Evolutionary conservation across 495 filamentous ascomycete genomes (phyloP), one percentile per base, ranked within the genome.

Genomic region (Lentithecium fluviatile): DNA sequence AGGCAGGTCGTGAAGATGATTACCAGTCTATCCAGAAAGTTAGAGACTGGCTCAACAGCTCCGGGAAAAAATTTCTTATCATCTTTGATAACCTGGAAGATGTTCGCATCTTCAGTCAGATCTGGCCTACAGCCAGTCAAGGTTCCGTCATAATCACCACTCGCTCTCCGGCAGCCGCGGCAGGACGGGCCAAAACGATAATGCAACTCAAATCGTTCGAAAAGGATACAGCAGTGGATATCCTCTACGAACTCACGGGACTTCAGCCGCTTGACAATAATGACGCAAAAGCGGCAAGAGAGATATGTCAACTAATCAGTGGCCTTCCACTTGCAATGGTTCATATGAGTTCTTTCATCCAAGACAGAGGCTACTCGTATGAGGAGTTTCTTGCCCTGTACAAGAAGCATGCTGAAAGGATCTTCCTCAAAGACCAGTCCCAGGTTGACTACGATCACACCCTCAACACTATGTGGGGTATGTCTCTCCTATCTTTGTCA

Each of bases 281-380:
- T 6, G 46, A 50, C 24, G 24, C 46, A 29, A 29, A 50, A 50
- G 46, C 46, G 19, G 46, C 46, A 21, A 50, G 23, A 50, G 46
- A 50, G 23, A 50, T 50, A 50, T 50, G 46, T 50, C 46, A 50
- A 23, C 46, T 23, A 21, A 50, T 50, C 23, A 19, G 46, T 6
- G 46, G 46, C 46, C 46, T 50, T 50, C 46, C 46, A 50, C 46
- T 50, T 15, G 46, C 46, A 21, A 50, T 50, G 46, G 24, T 50
- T 50, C 46, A 50, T n/a, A 50, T 50, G 46, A 50, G 46, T 26
- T 23, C 46, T 6, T 50, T 50, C 46, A 50, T 50, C 19, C 46
- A 26, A 50, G 46, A 50, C 46, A 21, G 46, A 19, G 19, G 42
- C 20, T 45, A 21, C 42, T 17, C 42, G n/a, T 45, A 45, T 45